Evolutionary conservation across 208 protist genomes (phyloP).

Genomic region (Vickermania ingenoplastis): DNA sequence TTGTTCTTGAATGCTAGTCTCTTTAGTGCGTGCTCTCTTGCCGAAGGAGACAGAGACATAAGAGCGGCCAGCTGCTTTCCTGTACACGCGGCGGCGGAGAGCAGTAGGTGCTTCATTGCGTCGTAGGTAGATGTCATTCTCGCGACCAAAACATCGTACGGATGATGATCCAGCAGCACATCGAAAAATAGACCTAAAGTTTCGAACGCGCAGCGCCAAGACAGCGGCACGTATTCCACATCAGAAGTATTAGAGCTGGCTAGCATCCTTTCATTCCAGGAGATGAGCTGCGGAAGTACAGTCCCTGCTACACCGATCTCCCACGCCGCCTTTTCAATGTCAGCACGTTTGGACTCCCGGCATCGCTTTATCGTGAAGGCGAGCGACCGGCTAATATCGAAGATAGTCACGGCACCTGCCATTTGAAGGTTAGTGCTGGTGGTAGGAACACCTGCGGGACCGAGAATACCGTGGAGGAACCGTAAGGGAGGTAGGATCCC

Average conservation of each 20-base stretch:
- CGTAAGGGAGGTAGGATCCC: slow-evolving; percentile 27
- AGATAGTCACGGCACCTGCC: slow-evolving; percentile 37
- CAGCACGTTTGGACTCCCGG: slow-evolving; percentile 2
- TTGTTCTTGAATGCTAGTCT: slow-evolving; percentile 37
- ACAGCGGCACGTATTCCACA: slow-evolving; percentile 29
- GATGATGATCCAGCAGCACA: slow-evolving; percentile 16
- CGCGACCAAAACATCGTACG: slow-evolving; percentile 15
- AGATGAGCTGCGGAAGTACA: slow-evolving; percentile 29
- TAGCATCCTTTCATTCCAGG: slow-evolving; percentile 11
- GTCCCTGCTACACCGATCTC: slow-evolving; percentile 16
- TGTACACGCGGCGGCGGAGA: slow-evolving; percentile 2
- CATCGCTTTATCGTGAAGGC: neutral
- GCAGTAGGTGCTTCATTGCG: slow-evolving; percentile 12
- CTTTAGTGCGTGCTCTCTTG: slow-evolving; percentile 5
- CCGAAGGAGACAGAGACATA: neutral
- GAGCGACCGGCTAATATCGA: slow-evolving; percentile 60
- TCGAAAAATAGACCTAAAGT: slow-evolving; percentile 42
- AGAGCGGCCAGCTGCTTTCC: neutral
- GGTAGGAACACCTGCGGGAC: neutral
- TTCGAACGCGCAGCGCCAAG: slow-evolving; percentile 52
- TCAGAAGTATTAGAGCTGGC: neutral
- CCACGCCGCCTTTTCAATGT: slow-evolving; percentile 17
- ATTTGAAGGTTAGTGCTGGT: neutral
- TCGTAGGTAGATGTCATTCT: slow-evolving; percentile 25
- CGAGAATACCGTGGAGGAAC: slow-evolving; percentile 25